Evolutionary conservation across 169 alveolate species (phyloP).

Genomic region (Eimeria praecox): DNA sequence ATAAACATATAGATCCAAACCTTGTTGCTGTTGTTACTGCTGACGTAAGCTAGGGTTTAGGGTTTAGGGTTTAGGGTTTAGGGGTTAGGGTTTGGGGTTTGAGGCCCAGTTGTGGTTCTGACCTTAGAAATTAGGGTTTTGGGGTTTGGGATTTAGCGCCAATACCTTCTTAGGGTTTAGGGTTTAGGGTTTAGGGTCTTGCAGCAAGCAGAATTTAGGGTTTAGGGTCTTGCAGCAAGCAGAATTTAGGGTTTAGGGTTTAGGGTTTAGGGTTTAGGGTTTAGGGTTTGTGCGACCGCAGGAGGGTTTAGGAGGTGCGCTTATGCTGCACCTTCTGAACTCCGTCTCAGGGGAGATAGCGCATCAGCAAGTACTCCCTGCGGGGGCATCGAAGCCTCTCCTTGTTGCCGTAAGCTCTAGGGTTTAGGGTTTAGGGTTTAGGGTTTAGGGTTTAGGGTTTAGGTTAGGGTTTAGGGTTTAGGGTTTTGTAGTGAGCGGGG

Average conservation of each 20-base stretch:
- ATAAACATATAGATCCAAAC: conserved; percentile 86
- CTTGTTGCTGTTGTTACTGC: conserved; percentile 77
- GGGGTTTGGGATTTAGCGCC: background rate
- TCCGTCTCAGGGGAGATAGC: conserved; percentile 16
- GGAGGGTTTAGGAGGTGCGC: conserved; percentile 44
- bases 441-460: conserved; percentile 8
- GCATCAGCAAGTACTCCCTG: conserved; percentile 36
- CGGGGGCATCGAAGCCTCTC: conserved; percentile 41
- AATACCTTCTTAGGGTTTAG: background rate
- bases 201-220: background rate
- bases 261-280: conserved; percentile 10
- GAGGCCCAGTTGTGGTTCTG: background rate
- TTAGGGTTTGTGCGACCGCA: background rate
- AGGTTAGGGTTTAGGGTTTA: background rate
- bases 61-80: conserved; percentile 13
- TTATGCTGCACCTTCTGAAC: conserved; percentile 24
- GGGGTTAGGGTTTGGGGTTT: conserved; percentile 26
- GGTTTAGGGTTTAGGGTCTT: conserved; percentile 18
- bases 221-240: too few relatives aligned
- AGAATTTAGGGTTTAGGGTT: background rate
- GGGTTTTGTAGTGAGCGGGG: background rate
- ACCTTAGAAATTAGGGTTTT: background rate
- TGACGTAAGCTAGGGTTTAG: conserved; percentile 20
- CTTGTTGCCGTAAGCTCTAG: background rate
- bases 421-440: conserved; percentile 12